phyloP scores from a whole-genome alignment of 768 basidiomycete species.

The Lactifluus rugatus region DNA sequence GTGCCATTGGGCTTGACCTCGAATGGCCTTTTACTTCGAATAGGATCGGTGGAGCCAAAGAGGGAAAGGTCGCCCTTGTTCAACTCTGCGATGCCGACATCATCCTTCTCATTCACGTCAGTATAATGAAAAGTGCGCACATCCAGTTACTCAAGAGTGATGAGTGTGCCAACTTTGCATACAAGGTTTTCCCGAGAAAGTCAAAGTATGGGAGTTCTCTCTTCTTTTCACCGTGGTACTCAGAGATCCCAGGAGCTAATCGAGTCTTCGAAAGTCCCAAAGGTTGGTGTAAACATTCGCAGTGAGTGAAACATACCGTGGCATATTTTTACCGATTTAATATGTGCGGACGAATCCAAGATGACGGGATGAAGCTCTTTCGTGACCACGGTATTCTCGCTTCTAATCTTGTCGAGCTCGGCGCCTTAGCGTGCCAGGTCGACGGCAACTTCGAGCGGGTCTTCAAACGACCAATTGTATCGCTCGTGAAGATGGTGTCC shows the following conservation, averaged over 20 bases:
- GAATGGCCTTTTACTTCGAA: slow-evolving; percentile 37
- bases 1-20: slow-evolving; percentile 43
- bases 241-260: slow-evolving; percentile 33
- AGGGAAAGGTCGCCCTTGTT: slow-evolving; percentile 34
- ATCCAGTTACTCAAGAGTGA: neutral
- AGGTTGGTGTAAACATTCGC: slow-evolving; percentile 41
- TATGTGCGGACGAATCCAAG: slow-evolving; percentile 21
- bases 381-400: slow-evolving; percentile 38
- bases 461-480: slow-evolving; percentile 33
- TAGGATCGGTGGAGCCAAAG: slow-evolving; percentile 21
- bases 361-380: slow-evolving; percentile 41
- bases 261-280: slow-evolving; percentile 31
- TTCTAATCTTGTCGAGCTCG: slow-evolving; percentile 37
- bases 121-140: slow-evolving; percentile 35
- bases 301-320: slow-evolving; percentile 27
- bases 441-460: slow-evolving; percentile 29
- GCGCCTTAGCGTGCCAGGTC: slow-evolving; percentile 32
- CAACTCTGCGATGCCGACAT: slow-evolving; percentile 36
- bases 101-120: slow-evolving; percentile 41
- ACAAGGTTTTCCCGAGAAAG: slow-evolving; percentile 36
- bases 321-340: neutral
- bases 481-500: slow-evolving; percentile 35
- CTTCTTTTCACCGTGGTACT: neutral
- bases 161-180: neutral
- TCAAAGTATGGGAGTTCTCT: slow-evolving; percentile 26